phyloP scores from a whole-genome alignment of 306 rosid species.

The Cajanus cajan region DNA sequence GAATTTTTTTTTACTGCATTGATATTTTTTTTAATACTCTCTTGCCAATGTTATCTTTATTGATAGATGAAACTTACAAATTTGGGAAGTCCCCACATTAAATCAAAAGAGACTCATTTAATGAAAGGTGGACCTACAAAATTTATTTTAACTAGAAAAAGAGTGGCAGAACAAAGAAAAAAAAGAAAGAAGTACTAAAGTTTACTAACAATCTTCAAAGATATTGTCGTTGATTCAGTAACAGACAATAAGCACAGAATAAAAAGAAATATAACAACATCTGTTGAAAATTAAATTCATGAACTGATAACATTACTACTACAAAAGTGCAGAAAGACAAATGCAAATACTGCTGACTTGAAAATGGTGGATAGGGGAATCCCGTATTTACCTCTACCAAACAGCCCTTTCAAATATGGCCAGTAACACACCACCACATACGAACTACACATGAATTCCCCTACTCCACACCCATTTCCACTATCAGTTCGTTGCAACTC shows the following conservation, averaged over 20 bases:
- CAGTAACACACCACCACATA: constrained; percentile 43
- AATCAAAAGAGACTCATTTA: too few species aligned
- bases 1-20: too few species aligned
- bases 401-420: constrained; percentile 57
- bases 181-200: too few species aligned
- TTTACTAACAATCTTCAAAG: too few species aligned
- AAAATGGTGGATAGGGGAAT: constrained; percentile 47
- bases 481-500: neutral
- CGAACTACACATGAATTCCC: constrained; percentile 33
- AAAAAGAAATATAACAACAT: neutral
- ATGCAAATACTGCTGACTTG: constrained; percentile 38
- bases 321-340: constrained; percentile 36
- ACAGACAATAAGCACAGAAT: neutral
- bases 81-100: too few species aligned
- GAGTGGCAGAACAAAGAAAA: too few species aligned
- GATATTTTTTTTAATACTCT: too few species aligned
- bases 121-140: too few species aligned
- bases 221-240: too few species aligned
- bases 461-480: constrained; percentile 36
- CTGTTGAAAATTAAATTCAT: neutral
- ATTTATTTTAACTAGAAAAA: too few species aligned
- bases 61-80: too few species aligned
- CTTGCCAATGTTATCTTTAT: too few species aligned
- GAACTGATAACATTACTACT: neutral
- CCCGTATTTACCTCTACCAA: constrained; percentile 49